Percentiles rank a stretch among this genome's conserved stretches.
Conservation (phyloP, 352 stramenopile genomes). For the Pythium rhizo-oryzae region DNA sequence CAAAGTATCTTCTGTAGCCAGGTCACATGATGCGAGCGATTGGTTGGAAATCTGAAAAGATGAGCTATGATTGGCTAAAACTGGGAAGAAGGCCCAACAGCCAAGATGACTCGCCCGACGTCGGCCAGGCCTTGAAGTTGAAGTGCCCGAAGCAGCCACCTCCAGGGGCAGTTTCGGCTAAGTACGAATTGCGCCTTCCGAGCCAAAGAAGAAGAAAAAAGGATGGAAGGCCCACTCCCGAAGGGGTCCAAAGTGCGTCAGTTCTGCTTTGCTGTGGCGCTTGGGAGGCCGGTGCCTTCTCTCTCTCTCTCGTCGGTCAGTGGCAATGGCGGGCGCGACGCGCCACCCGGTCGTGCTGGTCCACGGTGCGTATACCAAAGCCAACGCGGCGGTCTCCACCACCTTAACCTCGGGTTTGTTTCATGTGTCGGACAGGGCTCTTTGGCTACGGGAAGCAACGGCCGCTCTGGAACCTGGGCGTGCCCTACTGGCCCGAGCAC, state of each 20-base stretch:
- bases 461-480: conserved; percentile 35
- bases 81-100: not conserved
- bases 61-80: conserved; percentile 7
- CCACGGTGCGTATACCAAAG: conserved; percentile 26
- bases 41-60: too few species aligned
- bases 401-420: not conserved
- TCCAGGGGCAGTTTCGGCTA: conserved; percentile 1
- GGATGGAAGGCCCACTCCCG: not conserved
- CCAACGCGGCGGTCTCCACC: not conserved
- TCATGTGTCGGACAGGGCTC: conserved; percentile 19
- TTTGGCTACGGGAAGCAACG: conserved; percentile 35
- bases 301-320: not conserved
- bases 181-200: not conserved
- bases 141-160: conserved; percentile 8
- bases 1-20: too few species aligned
- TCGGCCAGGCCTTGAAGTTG: conserved; percentile 11
- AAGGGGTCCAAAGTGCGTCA: conserved; percentile 8
- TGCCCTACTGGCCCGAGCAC: conserved; percentile 42
- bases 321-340: conserved; percentile 14
- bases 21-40: too few species aligned
- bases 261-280: conserved; percentile 6
- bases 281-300: not conserved
- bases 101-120: conserved; percentile 11
- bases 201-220: not conserved
- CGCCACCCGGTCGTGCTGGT: conserved; percentile 36